Percentiles rank a stretch among this genome's conserved stretches.
Evolutionary conservation across 495 filamentous ascomycete species (phyloP).

Genomic region (Penicillium roqueforti): DNA sequence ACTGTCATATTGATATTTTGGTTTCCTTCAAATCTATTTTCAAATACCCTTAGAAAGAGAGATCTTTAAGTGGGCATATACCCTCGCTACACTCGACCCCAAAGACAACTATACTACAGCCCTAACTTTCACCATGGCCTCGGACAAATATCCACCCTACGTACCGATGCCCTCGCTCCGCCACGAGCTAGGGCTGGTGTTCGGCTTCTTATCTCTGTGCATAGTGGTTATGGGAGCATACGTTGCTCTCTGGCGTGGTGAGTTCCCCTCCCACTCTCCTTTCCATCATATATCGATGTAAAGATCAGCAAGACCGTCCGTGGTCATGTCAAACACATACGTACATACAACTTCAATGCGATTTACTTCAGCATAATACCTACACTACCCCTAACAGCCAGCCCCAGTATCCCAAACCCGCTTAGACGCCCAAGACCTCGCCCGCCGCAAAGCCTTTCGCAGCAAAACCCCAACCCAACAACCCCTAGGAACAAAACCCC

Average conservation of each 20-base stretch:
- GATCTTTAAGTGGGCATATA: not conserved
- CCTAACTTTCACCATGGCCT: not conserved
- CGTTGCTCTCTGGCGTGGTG: slow-evolving; percentile 36
- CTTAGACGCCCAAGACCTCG: slow-evolving; percentile 26
- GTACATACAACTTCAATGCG: not conserved
- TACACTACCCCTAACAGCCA: not conserved
- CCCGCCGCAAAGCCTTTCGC: slow-evolving; percentile 33
- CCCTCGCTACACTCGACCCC: not conserved
- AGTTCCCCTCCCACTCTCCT: slow-evolving; percentile 2
- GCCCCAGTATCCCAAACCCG: slow-evolving; percentile 26
- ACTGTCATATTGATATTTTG: not conserved
- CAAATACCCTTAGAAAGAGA: not conserved
- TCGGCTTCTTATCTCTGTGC: slow-evolving; percentile 39
- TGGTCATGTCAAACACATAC: not conserved
- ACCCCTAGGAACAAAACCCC: slow-evolving; percentile 14
- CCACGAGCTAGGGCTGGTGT: slow-evolving; percentile 42
- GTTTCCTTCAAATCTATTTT: not conserved
- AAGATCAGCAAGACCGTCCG: not conserved
- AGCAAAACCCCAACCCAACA: slow-evolving; percentile 16
- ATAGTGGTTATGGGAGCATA: slow-evolving; percentile 38
- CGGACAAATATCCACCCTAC: slow-evolving; percentile 26
- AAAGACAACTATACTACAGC: not conserved
- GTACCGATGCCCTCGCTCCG: slow-evolving; percentile 30
- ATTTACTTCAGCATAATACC: not conserved
- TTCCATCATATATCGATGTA: not conserved